Base-by-base conservation (phyloP, 306 rosid genomes). In the Coriaria nepalensis region DNA sequence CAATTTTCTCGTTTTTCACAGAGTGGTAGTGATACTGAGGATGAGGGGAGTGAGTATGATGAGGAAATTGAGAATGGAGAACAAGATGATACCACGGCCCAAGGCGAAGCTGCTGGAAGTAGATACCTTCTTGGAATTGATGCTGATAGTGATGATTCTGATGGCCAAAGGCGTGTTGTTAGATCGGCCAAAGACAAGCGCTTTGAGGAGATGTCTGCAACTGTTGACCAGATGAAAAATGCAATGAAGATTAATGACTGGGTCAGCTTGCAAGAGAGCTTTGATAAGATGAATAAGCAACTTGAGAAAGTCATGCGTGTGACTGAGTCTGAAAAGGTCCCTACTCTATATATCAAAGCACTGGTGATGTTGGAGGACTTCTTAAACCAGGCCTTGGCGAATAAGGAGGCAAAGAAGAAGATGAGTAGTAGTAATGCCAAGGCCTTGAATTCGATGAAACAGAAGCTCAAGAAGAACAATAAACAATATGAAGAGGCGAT, bases 391-490 rank as follows among this genome's bases (percentile, higher is more conserved):
- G 96, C 99, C 73, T 52, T 86, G 80, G 86, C 94, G 0, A 92
- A 92, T 43, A 92, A 92, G 77, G 99, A 92, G 43, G 96, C 86
- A 2, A 85, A 82, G 64, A 92, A 92, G 78, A 92, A 86, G 78
- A 92, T 92, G 94, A 92, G 99, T 54, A 82, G 90, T 45, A 92
- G 99, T 69, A 92, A 92, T 64, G 93, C 99, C n/a, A 92, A 92
- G 64, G 99, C 99, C 7, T 64, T 92, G 71, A 92, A 92, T 67
- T 75, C 99, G 0, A 92, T 92, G 99, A 92, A 85, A 65, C 99
- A 92, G 77, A 92, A 92, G 41, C 56, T 92, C 59, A 92, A 92
- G 83, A 92, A 86, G 78, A 92, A 92, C 48, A 92, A 92, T 52
- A 92, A 82, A 68, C 94, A 61, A 32, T 92, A 92, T 32, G 99